Percentiles rank a stretch among this genome's conserved stretches.
Evolutionary conservation across 1,139 yeast genomes (phyloP).

Genomic region (Pichia sp.): DNA sequence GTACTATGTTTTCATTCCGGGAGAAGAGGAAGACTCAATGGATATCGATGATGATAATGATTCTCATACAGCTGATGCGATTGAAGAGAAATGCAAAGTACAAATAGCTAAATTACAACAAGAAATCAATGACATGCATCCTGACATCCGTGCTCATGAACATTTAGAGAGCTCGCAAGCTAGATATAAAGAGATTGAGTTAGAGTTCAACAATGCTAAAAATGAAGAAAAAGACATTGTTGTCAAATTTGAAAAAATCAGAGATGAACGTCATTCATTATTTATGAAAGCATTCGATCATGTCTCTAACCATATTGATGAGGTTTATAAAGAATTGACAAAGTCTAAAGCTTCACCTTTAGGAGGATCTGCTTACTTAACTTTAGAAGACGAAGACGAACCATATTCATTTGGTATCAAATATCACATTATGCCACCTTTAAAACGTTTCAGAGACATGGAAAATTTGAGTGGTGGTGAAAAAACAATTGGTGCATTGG

Average conservation of each 20-base stretch:
- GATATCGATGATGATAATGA: constrained; percentile 2
- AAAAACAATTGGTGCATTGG: constrained; percentile 92
- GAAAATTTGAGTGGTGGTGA: constrained; percentile 94
- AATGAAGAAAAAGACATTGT: constrained; percentile 49
- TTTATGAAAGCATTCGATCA: constrained; percentile 74
- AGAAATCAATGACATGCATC: constrained; percentile 57
- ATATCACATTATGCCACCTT: constrained; percentile 95
- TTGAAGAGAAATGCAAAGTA: constrained; percentile 31
- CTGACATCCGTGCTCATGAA: constrained; percentile 75
- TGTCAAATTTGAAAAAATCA: constrained; percentile 53
- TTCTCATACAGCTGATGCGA: constrained; percentile 20
- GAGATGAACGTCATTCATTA: constrained; percentile 46
- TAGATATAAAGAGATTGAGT: constrained; percentile 52
- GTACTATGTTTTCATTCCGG: constrained; percentile 5
- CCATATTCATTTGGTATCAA: constrained; percentile 79
- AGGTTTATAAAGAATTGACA: constrained; percentile 83
- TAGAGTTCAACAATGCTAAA: constrained; percentile 57
- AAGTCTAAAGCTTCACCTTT: constrained; percentile 56
- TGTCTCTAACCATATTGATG: constrained; percentile 64
- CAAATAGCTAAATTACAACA: constrained; percentile 51
- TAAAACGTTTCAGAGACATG: constrained; percentile 90
- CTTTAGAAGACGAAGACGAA: constrained; percentile 83
- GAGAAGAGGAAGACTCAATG: constrained; percentile 11
- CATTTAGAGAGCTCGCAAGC: constrained; percentile 63
- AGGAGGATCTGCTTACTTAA: constrained; percentile 90